phyloP scores from a whole-genome alignment of 164 flowering plant species.

The Dillenia suffruticosa region DNA sequence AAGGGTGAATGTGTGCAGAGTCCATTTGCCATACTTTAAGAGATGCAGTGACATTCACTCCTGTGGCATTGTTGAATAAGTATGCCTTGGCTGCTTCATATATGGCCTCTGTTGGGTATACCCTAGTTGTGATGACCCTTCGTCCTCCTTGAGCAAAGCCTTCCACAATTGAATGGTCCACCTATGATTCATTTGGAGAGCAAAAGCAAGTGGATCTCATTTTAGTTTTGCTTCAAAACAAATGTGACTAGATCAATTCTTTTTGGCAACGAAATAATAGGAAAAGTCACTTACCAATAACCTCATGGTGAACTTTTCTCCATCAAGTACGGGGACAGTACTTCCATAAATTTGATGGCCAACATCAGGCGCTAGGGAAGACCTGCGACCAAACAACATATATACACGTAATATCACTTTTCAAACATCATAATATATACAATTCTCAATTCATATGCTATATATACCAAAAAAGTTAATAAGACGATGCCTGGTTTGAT shows the following conservation, averaged over 20 bases:
- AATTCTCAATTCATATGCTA: no score
- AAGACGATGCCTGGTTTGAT: slow-evolving; percentile 38
- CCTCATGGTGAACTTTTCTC: slow-evolving; percentile 39
- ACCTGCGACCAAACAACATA: slow-evolving; percentile 23
- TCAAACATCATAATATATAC: no score
- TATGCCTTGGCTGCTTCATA: slow-evolving; percentile 37
- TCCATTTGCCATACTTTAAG: slow-evolving; percentile 45
- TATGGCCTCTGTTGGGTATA: slow-evolving; percentile 57
- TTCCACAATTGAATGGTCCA: slow-evolving; percentile 61
- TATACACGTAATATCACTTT: no score
- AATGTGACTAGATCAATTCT: no score
- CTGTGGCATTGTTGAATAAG: slow-evolving; percentile 60
- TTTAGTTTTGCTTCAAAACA: no score
- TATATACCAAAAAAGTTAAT: background rate
- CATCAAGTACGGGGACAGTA: slow-evolving; percentile 43
- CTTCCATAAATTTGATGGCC: slow-evolving; percentile 33
- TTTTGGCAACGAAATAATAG: no score
- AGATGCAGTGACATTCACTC: slow-evolving; percentile 34
- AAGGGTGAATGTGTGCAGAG: slow-evolving; percentile 56
- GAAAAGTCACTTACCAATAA: slow-evolving; percentile 35
- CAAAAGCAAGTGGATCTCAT: no score
- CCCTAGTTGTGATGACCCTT: slow-evolving; percentile 37
- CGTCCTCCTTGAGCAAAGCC: slow-evolving; percentile 60
- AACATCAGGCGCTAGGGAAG: slow-evolving; percentile 38
- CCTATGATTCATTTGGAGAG: slow-evolving; percentile 22